Evolutionary conservation across 129 eudicot genomes (phyloP), one percentile per base, ranked within the genome.

Genomic region (Lactuca saligna): DNA sequence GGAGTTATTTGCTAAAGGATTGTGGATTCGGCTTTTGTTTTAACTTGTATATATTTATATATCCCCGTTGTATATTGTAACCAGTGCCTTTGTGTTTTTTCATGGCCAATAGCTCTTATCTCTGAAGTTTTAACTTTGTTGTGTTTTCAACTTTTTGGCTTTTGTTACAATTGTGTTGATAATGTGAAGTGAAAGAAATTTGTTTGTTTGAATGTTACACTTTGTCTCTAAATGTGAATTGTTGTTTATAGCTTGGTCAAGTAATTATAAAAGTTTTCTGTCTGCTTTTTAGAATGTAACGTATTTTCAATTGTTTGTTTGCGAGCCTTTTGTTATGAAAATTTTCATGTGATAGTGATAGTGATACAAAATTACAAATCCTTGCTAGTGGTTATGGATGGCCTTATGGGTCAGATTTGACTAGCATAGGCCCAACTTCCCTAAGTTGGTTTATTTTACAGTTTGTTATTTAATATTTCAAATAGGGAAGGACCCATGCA

Each of bases 11-110:
- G 80, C 80, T 34, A 54, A 63, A 68, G 64, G 74, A 61, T 50
- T 75, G 69, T 54, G 69, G 75, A 53, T 68, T 53, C 58, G 75
- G 81, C 60, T 62, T 76, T 76, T 69, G 64, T 41, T 69, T 54
- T 69, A 61, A 76, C 71, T 32, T 76, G 81, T 76, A 76, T 76
- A 76, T 75, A 75, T 68, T 9, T 62, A 61, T 61, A 69, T 69
- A 54, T 61, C 65, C 35, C 6, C 61, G 68, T 68, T 76, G 80
- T 76, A 76, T 41, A 76, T 38, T 61, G 75, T 76, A 63, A 62
- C 17, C 44, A 31, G 46, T 61, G 49, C 32, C n/a, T 65, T 65
- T 11, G 17, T 51, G 60, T 41, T 32, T 65, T 76, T 39, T 76
- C 58, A 61, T 53, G 75, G 44, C 70, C 60, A 68, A 51, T 61